A percentile compares a stretch with the other conserved stretches of the same genome.
phyloP scores from a whole-genome alignment of 2,329 filamentous ascomycete genomes.

The Fusarium guadeloupense region DNA sequence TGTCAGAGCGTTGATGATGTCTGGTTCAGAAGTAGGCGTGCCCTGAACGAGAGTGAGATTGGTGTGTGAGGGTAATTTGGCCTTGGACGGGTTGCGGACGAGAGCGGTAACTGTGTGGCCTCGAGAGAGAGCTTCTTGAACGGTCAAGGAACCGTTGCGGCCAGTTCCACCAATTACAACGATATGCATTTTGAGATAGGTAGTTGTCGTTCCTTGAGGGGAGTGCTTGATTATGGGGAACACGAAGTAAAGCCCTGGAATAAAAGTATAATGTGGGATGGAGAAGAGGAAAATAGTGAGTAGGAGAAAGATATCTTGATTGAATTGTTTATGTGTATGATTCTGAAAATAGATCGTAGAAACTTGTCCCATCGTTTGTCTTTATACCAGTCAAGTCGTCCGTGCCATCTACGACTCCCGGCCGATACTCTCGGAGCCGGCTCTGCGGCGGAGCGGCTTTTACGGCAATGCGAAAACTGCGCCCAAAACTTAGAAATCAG shows the following conservation, averaged over 20 bases:
- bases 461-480: neutral
- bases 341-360: rapidly evolving
- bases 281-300: neutral
- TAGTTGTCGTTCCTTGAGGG: neutral
- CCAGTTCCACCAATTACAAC: constrained; percentile 28
- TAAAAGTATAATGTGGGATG: neutral
- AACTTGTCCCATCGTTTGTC: neutral
- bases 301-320: neutral
- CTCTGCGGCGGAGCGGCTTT: neutral
- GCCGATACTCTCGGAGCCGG: constrained; percentile 6
- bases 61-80: neutral
- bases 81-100: constrained; percentile 1
- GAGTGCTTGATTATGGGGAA: neutral
- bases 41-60: constrained; percentile 21
- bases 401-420: rapidly evolving
- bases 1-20: neutral
- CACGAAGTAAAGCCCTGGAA: too few species aligned
- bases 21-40: constrained; percentile 13
- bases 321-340: neutral
- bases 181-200: constrained; percentile 16
- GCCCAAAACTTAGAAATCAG: constrained; percentile 6
- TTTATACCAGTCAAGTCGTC: constrained; percentile 5
- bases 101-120: constrained; percentile 25
- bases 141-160: constrained; percentile 21
- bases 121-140: constrained; percentile 10